Evolutionary conservation across 495 filamentous ascomycete species (phyloP).

Genomic region (Lichenothelia convexa): DNA sequence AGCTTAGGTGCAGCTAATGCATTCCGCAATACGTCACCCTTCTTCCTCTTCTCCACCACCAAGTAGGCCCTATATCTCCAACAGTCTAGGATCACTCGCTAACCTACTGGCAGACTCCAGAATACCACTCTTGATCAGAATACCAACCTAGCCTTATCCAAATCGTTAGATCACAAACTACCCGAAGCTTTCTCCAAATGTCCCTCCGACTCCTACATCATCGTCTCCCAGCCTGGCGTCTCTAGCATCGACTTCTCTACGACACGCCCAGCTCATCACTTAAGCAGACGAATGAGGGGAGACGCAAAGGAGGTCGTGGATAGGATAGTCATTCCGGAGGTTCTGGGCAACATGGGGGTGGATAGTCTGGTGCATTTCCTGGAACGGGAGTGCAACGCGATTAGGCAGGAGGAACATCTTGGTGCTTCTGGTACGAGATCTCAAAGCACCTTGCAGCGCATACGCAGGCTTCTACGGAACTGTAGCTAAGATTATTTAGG

Average conservation of each 20-base stretch:
- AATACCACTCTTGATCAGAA: conserved; percentile 4
- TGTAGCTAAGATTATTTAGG: no score
- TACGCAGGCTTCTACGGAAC: no score
- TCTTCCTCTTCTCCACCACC: conserved; percentile 64
- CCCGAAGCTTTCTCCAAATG: conserved; percentile 38
- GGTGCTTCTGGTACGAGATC: no score
- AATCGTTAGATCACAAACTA: conserved; percentile 19
- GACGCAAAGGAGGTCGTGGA: conserved; percentile 8
- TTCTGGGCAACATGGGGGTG: conserved; percentile 13
- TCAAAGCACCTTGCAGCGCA: no score
- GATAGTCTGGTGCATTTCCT: conserved; percentile 3
- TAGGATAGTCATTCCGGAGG: conserved; percentile 13
- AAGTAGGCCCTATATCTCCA: conserved; percentile 34
- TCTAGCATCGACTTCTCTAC: conserved; percentile 44
- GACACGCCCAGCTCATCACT: conserved; percentile 36
- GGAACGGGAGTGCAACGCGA: conserved; percentile 8
- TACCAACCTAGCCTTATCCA: conserved; percentile 20
- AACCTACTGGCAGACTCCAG: conserved; percentile 11
- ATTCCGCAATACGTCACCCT: conserved; percentile 72
- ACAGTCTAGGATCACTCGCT: no score
- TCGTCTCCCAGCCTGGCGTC: conserved; percentile 64
- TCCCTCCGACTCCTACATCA: conserved; percentile 40
- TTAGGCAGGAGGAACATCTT: no score
- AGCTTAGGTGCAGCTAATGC: conserved; percentile 41
- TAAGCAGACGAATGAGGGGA: conserved; percentile 28